Percentiles rank a stretch among this genome's conserved stretches.
These are phyloP conservation scores for Arachis hypogaea DNA, from an alignment of 306 rosid species.

Conservation along the genomic window DNA sequence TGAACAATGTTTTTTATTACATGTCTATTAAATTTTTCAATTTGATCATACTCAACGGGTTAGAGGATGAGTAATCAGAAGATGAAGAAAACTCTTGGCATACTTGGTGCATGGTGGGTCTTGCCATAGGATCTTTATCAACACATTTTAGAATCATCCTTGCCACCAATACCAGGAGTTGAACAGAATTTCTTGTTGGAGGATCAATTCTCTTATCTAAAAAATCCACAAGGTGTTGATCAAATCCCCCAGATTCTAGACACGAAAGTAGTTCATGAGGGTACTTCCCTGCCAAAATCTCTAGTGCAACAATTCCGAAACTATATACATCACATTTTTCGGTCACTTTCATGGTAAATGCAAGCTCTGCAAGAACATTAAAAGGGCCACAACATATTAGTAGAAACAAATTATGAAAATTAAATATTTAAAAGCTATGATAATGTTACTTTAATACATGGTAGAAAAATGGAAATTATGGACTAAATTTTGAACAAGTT, in stretches of 20 bases:
- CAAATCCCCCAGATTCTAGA: constrained; percentile 21
- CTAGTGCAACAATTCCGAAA: constrained; percentile 37
- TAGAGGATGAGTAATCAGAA: constrained; percentile 8
- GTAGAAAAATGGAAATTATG: not conserved
- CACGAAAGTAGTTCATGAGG: constrained; percentile 27
- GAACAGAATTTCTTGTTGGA: constrained; percentile 1
- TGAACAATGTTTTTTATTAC: not conserved
- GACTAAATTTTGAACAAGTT: constrained; percentile 12
- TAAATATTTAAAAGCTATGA: not conserved
- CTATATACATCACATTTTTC: constrained; percentile 42
- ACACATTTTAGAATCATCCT: constrained; percentile 23
- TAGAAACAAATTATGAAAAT: not conserved
- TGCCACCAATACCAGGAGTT: not conserved
- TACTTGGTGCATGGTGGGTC: constrained; percentile 38
- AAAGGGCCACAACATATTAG: not conserved
- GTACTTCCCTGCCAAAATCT: constrained; percentile 32
- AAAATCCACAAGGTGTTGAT: constrained; percentile 25
- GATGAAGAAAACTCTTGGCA: constrained; percentile 12
- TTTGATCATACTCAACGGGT: constrained; percentile 20
- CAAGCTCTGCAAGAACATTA: constrained; percentile 32
- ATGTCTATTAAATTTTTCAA: constrained; percentile 21
- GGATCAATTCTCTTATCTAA: constrained; percentile 32
- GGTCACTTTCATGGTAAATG: constrained; percentile 37
- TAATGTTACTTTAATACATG: not conserved
- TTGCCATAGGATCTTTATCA: constrained; percentile 26